Evolutionary conservation across 306 rosid genomes (phyloP), one percentile per base, ranked within the genome.

Genomic region (Amphicarpaea edgeworthii): DNA sequence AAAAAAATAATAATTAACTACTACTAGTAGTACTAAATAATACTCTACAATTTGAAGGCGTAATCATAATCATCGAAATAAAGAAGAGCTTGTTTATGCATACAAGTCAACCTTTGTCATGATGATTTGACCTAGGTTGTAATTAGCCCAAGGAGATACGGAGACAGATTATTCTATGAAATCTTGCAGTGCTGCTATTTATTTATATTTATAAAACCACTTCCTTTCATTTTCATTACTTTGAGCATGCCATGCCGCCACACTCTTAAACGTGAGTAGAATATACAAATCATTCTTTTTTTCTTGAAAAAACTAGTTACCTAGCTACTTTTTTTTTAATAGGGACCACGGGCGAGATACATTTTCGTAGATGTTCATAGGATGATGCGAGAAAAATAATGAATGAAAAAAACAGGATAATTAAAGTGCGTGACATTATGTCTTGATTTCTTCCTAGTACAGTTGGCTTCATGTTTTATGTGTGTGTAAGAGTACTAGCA

Each of bases 101-200:
- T 1, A 34, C 0, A 12, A 70, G 82, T 83, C 87, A 83, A 76
- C 82, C 76, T 57, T 23, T 20, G 73, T 41, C 14, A 79, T 83
- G 67, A 76, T 83, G 79, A 67, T 53, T 51, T 12, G 69, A 47
- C 45, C 47, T 55, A 0, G 0, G 51, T 15, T 10, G 40, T 38
- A 28, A 54, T 57, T n/a, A 15, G 37, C 46, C 5, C 41, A 53
- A 75, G 53, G 12, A 69, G 83, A 77, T 72, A 57, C 4, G 86
- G 79, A 47, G 55, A 68, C 38, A 69, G 68, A 81, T 63, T 59
- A 30, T n/a, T 58, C 19, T 58, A 14, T 0, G 17, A 58, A 58
- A 58, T 58, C 63, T 24, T 24, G 63, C 55, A 47, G 20, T 47
- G 53, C 53, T 47, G 19, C 19, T 5, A 5, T 30, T 30, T 30